A percentile compares a stretch with the other conserved stretches of the same genome.
phyloP scores from a whole-genome alignment of 2,329 filamentous ascomycete species.

The Aspergillus uvarum region DNA sequence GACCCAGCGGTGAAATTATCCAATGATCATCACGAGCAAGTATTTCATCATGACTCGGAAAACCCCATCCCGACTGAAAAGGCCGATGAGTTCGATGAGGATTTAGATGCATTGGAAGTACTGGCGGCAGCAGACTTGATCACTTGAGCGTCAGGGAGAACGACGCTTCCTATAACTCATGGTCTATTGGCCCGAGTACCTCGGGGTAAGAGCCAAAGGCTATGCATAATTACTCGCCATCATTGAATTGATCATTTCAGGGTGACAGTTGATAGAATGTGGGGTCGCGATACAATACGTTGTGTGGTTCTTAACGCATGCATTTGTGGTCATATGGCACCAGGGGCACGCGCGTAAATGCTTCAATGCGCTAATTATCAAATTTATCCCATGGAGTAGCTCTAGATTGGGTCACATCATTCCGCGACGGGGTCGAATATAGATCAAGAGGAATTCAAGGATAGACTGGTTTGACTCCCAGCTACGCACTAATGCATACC shows the following conservation, averaged over 20 bases:
- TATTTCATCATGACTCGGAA: conserved; percentile 11
- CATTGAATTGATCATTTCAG: not conserved
- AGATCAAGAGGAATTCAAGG: no score
- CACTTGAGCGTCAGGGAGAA: not conserved
- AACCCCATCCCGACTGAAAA: conserved; percentile 10
- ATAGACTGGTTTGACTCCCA: no score
- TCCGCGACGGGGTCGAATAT: no score
- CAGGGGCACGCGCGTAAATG: not conserved
- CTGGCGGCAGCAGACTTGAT: conserved; percentile 33
- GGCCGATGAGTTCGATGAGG: conserved; percentile 43
- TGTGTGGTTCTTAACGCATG: not conserved
- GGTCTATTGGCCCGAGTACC: not conserved
- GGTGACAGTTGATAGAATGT: not conserved
- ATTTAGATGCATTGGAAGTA: conserved; percentile 45
- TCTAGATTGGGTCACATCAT: no score
- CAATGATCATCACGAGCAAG: conserved; percentile 14
- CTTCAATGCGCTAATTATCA: not conserved
- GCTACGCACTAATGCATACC: no score
- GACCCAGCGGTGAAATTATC: conserved; percentile 10
- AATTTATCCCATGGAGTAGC: not conserved
- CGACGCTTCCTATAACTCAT: not conserved
- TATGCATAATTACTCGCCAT: not conserved
- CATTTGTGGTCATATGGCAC: not conserved
- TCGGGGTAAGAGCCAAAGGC: not conserved
- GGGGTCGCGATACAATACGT: not conserved